Conservation (phyloP, 257 asterid species). For the Capsicum chinense region DNA sequence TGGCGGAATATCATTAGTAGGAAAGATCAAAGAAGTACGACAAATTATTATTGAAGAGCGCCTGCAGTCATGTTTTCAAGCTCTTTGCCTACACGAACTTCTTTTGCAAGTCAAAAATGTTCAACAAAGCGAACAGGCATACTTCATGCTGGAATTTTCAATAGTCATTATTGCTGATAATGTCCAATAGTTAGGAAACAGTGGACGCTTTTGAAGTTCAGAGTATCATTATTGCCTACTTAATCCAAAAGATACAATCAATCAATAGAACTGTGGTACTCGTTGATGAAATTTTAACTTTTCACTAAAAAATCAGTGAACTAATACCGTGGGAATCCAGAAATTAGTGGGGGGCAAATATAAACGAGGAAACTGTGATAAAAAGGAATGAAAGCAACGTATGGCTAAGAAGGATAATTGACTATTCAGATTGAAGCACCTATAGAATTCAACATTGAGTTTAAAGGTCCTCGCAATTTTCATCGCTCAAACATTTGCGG, state of each 20-base stretch:
- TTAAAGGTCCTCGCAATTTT: conserved; percentile 6
- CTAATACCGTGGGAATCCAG: neutral
- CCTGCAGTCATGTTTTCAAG: neutral
- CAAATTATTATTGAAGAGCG: neutral
- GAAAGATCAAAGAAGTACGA: neutral
- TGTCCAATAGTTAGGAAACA: neutral
- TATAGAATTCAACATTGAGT: neutral
- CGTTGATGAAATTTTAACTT: neutral
- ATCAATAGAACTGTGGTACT: neutral
- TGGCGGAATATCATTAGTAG: neutral
- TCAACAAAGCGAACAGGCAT: neutral
- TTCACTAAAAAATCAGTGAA: neutral
- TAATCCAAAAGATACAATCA: neutral
- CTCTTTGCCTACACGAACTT: neutral
- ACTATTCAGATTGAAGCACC: neutral
- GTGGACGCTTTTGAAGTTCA: neutral
- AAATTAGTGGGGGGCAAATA: neutral
- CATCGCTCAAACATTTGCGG: neutral
- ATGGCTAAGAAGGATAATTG: neutral
- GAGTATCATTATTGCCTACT: neutral
- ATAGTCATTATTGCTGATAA: neutral
- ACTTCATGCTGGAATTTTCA: conserved; percentile 10
- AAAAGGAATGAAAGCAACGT: neutral
- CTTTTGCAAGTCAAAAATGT: conserved; percentile 1
- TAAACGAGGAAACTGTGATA: neutral